Evolutionary conservation across 2,329 filamentous ascomycete species (phyloP), one percentile per base, ranked within the genome.

Genomic region (Neonectria hederae): DNA sequence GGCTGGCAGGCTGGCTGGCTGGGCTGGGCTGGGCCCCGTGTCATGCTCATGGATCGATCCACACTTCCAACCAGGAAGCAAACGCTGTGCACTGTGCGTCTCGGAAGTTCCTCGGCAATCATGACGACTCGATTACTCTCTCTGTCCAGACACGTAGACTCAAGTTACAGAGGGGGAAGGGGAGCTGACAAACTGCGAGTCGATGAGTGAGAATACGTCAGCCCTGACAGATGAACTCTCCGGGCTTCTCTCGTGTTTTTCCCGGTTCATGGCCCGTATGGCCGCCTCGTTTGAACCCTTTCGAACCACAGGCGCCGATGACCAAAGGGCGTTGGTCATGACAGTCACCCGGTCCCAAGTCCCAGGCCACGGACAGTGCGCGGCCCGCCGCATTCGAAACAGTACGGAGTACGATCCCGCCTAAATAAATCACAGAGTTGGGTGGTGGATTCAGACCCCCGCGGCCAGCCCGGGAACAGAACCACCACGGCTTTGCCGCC

Each of bases 401-500:
- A 46, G 59, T n/a, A n/a, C n/a, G n/a, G n/a, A n/a, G n/a, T 56
- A 26, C 28, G 21, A 35, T n/a, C 54, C 17, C 48, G 9, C 43
- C 52, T 5, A 35, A 54, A 40, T 13, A n/a, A n/a, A n/a, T n/a
- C 30, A 32, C 40, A 17, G 19, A 22, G n/a, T 43, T n/a, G 26
- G 22, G 26, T 45, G 32, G 45, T 48, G 32, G 46, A 10, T 19
- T 32, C 38, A n/a, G n/a, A 48, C 24, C 21, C 22, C 46, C 26
- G 51, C 60, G 48, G 60, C 48, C 48, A 54, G 32, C 54, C 54
- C 60, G 32, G 49, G 35, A 7, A 45, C 28, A 38, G 17, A 14
- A 42, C 38, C 60, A 46, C 54, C 49, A 11, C 42, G 54, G 51
- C 40, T 49, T 58, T 58, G 46, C 54, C 54, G 54, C 48, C 30